These are phyloP conservation scores for Priceomyces haplophilus DNA, from an alignment of 805 yeast species.

Conservation along the genomic window DNA sequence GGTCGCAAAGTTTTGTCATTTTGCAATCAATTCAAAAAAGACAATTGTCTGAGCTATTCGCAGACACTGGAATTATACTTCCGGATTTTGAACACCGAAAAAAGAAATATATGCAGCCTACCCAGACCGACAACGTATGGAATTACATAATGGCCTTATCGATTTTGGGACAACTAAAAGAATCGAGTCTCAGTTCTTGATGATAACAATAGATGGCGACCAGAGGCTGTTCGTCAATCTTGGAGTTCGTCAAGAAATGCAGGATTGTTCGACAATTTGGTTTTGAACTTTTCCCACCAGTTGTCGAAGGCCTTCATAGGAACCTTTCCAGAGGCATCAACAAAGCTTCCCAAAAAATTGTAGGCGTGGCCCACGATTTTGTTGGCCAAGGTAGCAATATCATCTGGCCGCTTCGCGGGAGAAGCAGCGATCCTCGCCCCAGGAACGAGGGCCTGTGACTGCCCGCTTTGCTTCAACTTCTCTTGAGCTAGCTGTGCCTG, in stretches of 20 bases:
- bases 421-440: conserved; percentile 19
- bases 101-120: no score
- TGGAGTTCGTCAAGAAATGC: conserved; percentile 58
- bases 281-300: conserved; percentile 93
- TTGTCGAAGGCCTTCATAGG: conserved; percentile 83
- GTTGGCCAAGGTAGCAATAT: conserved; percentile 64
- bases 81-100: background rate
- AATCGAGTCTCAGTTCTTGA: no score
- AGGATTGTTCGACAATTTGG: conserved; percentile 75
- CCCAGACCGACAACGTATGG: no score
- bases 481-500: conserved; percentile 50
- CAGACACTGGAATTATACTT: background rate
- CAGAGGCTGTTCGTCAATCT: no score
- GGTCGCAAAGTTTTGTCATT: no score
- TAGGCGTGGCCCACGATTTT: conserved; percentile 91
- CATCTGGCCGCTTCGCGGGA: conserved; percentile 18
- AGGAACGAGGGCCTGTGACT: conserved; percentile 19
- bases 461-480: conserved; percentile 22
- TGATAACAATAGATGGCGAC: no score
- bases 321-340: conserved; percentile 75
- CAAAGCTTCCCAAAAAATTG: conserved; percentile 84
- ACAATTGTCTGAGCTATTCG: background rate
- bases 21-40: no score
- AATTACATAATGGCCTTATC: no score
- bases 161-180: no score